Evolutionary conservation across 2,329 filamentous ascomycete species (phyloP).

Genomic region (Passalora sequoiae): DNA sequence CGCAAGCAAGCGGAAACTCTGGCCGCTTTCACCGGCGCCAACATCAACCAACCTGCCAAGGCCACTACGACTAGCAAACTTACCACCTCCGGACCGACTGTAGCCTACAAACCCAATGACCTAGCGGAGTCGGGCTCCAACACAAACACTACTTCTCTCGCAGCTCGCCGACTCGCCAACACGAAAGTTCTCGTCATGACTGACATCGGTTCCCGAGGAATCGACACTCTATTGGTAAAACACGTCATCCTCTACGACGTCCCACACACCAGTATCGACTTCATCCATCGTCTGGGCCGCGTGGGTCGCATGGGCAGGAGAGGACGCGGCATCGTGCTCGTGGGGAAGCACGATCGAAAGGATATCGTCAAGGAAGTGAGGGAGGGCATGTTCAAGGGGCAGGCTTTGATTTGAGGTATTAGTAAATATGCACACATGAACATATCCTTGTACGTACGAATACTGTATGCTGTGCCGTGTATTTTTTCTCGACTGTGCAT

Average conservation of each 20-base stretch:
- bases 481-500: no score
- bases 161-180: constrained; percentile 57
- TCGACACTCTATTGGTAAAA: constrained; percentile 85
- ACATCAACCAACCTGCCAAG: no score
- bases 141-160: background rate
- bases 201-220: constrained; percentile 84
- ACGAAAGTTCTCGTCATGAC: constrained; percentile 92
- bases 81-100: background rate
- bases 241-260: constrained; percentile 95
- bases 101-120: constrained; percentile 10
- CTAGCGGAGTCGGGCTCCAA: constrained; percentile 1
- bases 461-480: no score
- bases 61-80: constrained; percentile 4
- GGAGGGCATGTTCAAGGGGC: constrained; percentile 58
- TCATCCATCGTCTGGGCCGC: constrained; percentile 89
- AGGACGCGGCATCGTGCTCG: constrained; percentile 82
- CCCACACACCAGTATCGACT: constrained; percentile 96
- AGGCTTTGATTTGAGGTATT: constrained; percentile 49
- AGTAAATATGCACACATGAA: no score
- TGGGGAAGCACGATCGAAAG: constrained; percentile 81
- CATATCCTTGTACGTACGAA: no score
- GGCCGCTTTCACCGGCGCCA: constrained; percentile 62
- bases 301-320: constrained; percentile 89
- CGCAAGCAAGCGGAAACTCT: constrained; percentile 73
- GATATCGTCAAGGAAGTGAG: constrained; percentile 90